Conservation (phyloP, 2,329 filamentous ascomycete species). For the Endoconidiophora laricicola region DNA sequence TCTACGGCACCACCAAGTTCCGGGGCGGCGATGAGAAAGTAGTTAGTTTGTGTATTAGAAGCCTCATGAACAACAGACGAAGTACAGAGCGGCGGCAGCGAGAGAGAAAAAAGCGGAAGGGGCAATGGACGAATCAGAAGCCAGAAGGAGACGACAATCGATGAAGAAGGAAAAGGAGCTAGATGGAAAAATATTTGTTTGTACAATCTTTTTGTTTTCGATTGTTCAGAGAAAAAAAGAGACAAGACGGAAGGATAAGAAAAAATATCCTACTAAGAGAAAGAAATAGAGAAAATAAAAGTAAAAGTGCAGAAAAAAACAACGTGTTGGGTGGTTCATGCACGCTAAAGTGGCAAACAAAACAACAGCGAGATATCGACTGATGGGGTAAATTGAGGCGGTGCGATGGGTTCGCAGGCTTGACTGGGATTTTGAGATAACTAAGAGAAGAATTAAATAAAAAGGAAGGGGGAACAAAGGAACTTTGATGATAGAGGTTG, state of each 20-base stretch:
- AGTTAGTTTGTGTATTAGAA: background rate
- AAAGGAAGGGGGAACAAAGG: too few species aligned
- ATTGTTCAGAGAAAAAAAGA: background rate
- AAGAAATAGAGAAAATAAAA: background rate
- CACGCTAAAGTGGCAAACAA: too few species aligned
- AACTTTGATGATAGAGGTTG: too few species aligned
- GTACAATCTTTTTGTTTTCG: background rate
- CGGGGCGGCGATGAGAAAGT: slow-evolving; percentile 1
- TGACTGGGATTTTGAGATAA: too few species aligned
- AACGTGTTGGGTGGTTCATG: slow-evolving; percentile 2
- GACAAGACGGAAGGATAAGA: background rate
- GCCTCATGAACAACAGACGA: background rate
- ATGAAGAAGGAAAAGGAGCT: background rate
- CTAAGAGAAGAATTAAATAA: too few species aligned
- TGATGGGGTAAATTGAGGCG: too few species aligned
- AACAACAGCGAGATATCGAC: too few species aligned
- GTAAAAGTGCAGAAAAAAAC: slow-evolving; percentile 10
- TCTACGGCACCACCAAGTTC: too few species aligned
- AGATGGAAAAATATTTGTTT: background rate
- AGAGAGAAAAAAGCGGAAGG: slow-evolving; percentile 2
- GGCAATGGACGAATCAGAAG: too few species aligned
- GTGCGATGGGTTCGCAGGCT: too few species aligned
- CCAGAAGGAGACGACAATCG: too few species aligned
- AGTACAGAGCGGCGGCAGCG: background rate
- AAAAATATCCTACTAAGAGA: background rate